Evolutionary conservation across 2,329 filamentous ascomycete species (phyloP), one percentile per base, ranked within the genome.

Genomic region (Pseudopithomyces maydicus): DNA sequence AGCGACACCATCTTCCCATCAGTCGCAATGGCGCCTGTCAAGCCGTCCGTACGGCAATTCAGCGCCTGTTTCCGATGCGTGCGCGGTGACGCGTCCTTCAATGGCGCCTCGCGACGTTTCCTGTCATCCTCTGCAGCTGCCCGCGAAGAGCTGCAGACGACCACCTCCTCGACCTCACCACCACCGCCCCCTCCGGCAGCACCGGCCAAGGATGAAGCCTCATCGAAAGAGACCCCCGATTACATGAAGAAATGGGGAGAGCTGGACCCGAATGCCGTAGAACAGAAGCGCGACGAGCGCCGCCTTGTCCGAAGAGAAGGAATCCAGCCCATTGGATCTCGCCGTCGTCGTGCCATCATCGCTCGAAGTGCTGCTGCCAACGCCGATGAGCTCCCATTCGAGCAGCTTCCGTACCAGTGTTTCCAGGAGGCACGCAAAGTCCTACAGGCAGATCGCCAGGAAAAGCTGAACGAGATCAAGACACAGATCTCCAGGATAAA

Each of bases 371-470:
- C 77, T 15, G 60, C 71, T 12, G 86, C 83, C 69, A 85, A 80
- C 67, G 84, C 80, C 36, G 79, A 83, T 60, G 84, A 89, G 68
- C 80, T 97, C 48, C 92, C 93, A 23, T 97, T 99, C 73, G 92
- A 97, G 80, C 90, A 94, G 74, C 81, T 99, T 65, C 95, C 95
- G 17, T 99, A 96, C 80, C 94, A 98, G 83, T 95, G 91, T 78
- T 99, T 98, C 81, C 95, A 99, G 79, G 93, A 97, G 80, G 95
- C 95, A 39, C 87, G 93, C 61, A 91, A 92, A 74, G 79, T 98
- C 47, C 81, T 99, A 54, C 83, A 87, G 52, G 86, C 85, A 53
- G 95, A 99, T 74, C 86, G 94, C 39, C 81, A 88, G 63, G 85
- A 94, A 78, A 98, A 97, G 80, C 69, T 98, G 49, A 80, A 83